Base-by-base conservation (phyloP, 2,329 filamentous ascomycete genomes). In the Sporothrix inflata region DNA sequence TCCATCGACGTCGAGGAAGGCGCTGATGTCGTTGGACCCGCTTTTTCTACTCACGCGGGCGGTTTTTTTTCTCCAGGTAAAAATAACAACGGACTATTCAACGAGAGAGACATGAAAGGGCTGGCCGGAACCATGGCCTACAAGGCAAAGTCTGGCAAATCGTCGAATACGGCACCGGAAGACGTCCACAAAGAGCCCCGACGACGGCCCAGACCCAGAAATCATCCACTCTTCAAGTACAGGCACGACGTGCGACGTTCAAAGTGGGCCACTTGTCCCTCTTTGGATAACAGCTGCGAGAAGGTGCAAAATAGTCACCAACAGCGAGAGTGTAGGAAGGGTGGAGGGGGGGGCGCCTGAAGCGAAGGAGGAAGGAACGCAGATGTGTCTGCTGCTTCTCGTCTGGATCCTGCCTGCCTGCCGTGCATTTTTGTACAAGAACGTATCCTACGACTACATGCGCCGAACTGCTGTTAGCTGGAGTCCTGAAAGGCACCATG, bases 41-140 rank as follows among this genome's bases (percentile, higher is more conserved):
- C 63, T 57, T 66, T 67, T 71, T 67, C 14, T 16, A 66, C 70
- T 71, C 70, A 71, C 70, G 70, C 47, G 70, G 42, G 45, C 60
- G 16, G 2, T 47, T 60, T 45, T 38, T 69, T 57, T 57, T 69
- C 12, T 27, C n/a, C 11, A 30, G 47, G 67, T 42, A 42, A 47
- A 45, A 45, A 42, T n/a, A 57, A 40, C 30, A 57, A 66, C 61
- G 61, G 24, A 47, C 40, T 65, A 65, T 65, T 47, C 61, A 65
- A 71, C 16, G n/a, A 60, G 27, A 24, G n/a, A 53, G 55, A 34
- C 45, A 71, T 42, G 27, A 61, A 27, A 70, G 14, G 38, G 16
- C 24, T 11, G 11, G 19, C 34, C 9, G n/a, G 60, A 65, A 21
- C 60, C 60, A 45, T 63, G 55, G 55, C 16, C 19, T 27, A 60